Conservation (phyloP, 495 filamentous ascomycete species). For the Parmelia sp. region DNA sequence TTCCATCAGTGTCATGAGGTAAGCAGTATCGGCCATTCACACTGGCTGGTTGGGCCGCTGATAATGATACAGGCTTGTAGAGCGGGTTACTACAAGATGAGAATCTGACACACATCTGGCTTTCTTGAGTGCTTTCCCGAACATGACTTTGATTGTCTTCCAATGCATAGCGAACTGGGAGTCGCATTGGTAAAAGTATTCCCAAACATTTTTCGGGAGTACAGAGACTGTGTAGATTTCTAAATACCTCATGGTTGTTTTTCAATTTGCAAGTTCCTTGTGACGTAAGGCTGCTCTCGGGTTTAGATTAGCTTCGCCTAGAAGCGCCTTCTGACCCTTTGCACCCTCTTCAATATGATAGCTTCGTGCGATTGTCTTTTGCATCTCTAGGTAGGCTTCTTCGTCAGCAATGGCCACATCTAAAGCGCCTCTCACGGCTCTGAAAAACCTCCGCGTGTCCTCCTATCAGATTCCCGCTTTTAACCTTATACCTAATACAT, state of each 20-base stretch:
- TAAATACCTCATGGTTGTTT: not conserved
- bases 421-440: constrained; percentile 34
- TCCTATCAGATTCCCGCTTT: constrained; percentile 54
- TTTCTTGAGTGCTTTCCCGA: not conserved
- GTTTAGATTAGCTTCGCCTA: not conserved
- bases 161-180: constrained; percentile 2
- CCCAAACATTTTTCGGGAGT: not conserved
- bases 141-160: not conserved
- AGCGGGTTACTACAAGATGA: constrained; percentile 48
- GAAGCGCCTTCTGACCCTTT: constrained; percentile 1
- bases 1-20: constrained; percentile 79
- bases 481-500: constrained; percentile 56
- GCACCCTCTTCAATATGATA: not conserved
- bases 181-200: constrained; percentile 4
- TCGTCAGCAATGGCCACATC: constrained; percentile 12
- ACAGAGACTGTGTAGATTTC: not conserved
- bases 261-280: not conserved
- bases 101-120: not conserved
- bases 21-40: constrained; percentile 19
- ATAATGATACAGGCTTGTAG: constrained; percentile 49
- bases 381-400: not conserved
- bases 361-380: not conserved
- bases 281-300: constrained; percentile 8
- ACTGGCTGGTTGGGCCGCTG: not conserved
- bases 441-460: constrained; percentile 46